Conservation (phyloP, 2,329 filamentous ascomycete genomes). For the Cucurbitaria berberidis region DNA sequence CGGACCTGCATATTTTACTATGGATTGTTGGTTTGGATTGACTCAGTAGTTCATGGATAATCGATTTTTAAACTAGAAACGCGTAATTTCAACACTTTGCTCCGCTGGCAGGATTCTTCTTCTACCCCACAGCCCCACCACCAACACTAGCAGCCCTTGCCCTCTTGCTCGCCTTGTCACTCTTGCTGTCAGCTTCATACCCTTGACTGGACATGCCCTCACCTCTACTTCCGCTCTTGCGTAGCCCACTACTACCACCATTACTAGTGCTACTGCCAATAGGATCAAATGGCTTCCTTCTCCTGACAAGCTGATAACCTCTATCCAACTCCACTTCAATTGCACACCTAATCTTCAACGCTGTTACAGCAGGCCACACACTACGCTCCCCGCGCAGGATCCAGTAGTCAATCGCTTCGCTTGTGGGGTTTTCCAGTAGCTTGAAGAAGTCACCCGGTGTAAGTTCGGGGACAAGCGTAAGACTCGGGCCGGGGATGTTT, state of each 20-base stretch:
- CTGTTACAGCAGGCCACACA: conserved; percentile 88
- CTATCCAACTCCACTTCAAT: conserved; percentile 88
- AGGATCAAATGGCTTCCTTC: conserved; percentile 53
- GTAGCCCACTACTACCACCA: conserved; percentile 21
- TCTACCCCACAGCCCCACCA: conserved; percentile 6
- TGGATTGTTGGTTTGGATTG: too few relatives aligned
- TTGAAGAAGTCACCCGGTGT: conserved; percentile 74
- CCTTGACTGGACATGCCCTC: conserved; percentile 20
- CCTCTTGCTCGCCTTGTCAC: conserved; percentile 19
- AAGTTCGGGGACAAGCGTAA: conserved; percentile 84
- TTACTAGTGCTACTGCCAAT: conserved; percentile 18
- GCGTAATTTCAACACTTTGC: too few relatives aligned
- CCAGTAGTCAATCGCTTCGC: conserved; percentile 81
- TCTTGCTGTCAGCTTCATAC: conserved; percentile 12
- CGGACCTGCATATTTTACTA: too few relatives aligned
- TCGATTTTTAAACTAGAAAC: too few relatives aligned
- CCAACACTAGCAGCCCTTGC: conserved; percentile 40
- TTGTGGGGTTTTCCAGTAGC: conserved; percentile 81
- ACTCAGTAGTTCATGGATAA: too few relatives aligned
- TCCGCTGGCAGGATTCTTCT: not conserved
- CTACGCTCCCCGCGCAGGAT: conserved; percentile 82
- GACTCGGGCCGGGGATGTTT: conserved; percentile 74
- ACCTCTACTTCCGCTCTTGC: conserved; percentile 32
- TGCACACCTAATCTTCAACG: conserved; percentile 79
- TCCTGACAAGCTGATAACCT: conserved; percentile 79